A percentile compares a stretch with the other conserved stretches of the same genome.
Evolutionary conservation across 2,329 filamentous ascomycete genomes (phyloP).

Genomic region (Monilinia laxa): DNA sequence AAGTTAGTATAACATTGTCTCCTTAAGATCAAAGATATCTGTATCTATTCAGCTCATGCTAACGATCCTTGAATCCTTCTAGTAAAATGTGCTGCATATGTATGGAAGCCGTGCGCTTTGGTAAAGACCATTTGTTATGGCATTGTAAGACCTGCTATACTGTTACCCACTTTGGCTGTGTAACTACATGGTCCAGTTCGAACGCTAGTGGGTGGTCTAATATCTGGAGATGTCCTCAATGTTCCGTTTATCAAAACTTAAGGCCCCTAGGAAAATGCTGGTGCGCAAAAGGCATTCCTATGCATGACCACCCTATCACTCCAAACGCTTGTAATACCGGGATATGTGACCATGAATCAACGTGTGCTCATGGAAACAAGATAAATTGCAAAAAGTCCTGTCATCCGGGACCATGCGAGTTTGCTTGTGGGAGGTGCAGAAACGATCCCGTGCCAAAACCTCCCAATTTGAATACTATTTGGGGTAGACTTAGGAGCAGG

Average conservation of each 20-base stretch:
- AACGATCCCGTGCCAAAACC: background rate
- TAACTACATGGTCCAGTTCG: background rate
- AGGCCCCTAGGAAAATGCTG: slow-evolving; percentile 23
- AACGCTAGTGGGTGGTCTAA: accelerated
- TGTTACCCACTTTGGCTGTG: slow-evolving; percentile 28
- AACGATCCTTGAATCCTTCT: background rate
- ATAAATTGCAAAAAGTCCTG: slow-evolving; percentile 24
- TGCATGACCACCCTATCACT: background rate
- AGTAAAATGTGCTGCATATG: slow-evolving; percentile 4
- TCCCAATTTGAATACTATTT: slow-evolving; percentile 6
- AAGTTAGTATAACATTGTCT: slow-evolving; percentile 9
- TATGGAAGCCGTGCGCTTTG: background rate
- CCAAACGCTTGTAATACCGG: slow-evolving; percentile 24
- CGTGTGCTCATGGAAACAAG: slow-evolving; percentile 24
- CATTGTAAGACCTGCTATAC: slow-evolving; percentile 26
- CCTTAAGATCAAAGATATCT: background rate
- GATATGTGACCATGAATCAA: slow-evolving; percentile 18
- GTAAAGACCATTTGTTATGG: slow-evolving; percentile 25
- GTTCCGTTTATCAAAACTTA: background rate
- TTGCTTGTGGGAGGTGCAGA: slow-evolving; percentile 22
- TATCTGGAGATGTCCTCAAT: slow-evolving; percentile 27
- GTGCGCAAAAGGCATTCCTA: slow-evolving; percentile 18
- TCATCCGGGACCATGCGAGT: slow-evolving; percentile 31
- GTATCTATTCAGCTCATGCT: background rate
- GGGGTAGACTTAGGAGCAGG: slow-evolving; percentile 19